Percentiles rank a stretch among this genome's conserved stretches.
phyloP scores from a whole-genome alignment of 1,284 basidiomycete species.

The Ustilago crameri region DNA sequence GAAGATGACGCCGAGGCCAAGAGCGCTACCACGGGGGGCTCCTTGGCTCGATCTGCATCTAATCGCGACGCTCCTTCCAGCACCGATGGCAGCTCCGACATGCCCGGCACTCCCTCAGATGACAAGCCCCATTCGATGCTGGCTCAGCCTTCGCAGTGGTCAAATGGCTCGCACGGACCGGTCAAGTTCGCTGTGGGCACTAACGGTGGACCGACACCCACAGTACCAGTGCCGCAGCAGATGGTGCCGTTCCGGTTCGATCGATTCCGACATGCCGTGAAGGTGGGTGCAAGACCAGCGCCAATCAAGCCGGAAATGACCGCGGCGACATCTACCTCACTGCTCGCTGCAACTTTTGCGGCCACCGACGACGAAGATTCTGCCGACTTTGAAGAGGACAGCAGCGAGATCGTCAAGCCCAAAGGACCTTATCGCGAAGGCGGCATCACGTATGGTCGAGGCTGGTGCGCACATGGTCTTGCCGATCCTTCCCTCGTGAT shows the following conservation, averaged over 20 bases:
- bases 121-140: constrained; percentile 24
- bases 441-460: constrained; percentile 51
- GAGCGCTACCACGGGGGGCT: constrained; percentile 19
- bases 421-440: constrained; percentile 53
- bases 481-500: constrained; percentile 44
- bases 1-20: constrained; percentile 32
- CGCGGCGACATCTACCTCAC: constrained; percentile 14
- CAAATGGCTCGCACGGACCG: constrained; percentile 22
- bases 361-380: constrained; percentile 28
- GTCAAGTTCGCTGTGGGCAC: constrained; percentile 34
- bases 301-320: not conserved
- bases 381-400: constrained; percentile 5
- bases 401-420: constrained; percentile 41
- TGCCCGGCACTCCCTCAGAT: constrained; percentile 44
- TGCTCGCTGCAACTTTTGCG: constrained; percentile 23
- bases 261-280: constrained; percentile 38
- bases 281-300: constrained; percentile 11
- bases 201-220: constrained; percentile 19
- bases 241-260: constrained; percentile 20
- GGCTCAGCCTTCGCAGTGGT: constrained; percentile 12
- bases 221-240: constrained; percentile 15
- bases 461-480: constrained; percentile 56
- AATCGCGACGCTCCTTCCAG: constrained; percentile 37
- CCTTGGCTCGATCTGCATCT: constrained; percentile 30
- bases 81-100: constrained; percentile 47